phyloP scores from a whole-genome alignment of 1,284 basidiomycete genomes.

The Moniliella sp. region DNA sequence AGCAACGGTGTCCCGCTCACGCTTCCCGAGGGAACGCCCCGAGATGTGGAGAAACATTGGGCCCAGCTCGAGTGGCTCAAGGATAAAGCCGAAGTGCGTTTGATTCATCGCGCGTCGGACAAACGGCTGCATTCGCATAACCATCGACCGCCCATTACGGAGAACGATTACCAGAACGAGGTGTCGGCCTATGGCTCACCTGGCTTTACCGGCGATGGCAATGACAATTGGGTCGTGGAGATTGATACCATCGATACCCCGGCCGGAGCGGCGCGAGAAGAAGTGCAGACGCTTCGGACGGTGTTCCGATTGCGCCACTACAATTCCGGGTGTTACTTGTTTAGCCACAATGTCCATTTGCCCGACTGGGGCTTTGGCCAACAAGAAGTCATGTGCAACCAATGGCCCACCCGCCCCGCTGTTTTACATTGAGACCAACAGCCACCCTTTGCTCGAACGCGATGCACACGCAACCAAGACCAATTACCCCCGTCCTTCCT shows the following conservation, averaged over 20 bases:
- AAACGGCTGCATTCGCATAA: conserved; percentile 80
- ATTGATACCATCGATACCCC: conserved; percentile 53
- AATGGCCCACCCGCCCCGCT: conserved; percentile 71
- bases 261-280: no score
- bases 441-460: conserved; percentile 40
- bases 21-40: conserved; percentile 2
- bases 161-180: conserved; percentile 97
- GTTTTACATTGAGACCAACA: conserved; percentile 79
- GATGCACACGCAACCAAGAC: not conserved
- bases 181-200: conserved; percentile 80
- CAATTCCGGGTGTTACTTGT: conserved; percentile 79
- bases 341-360: conserved; percentile 88
- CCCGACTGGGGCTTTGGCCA: conserved; percentile 96
- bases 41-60: conserved; percentile 6
- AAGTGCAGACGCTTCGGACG: conserved; percentile 58
- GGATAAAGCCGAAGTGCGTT: conserved; percentile 52
- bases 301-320: conserved; percentile 65
- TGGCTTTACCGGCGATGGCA: conserved; percentile 63
- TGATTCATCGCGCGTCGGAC: conserved; percentile 58
- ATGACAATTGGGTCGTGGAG: conserved; percentile 87
- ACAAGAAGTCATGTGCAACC: conserved; percentile 90
- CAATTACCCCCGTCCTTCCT: conserved; percentile 70
- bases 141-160: conserved; percentile 69
- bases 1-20: conserved; percentile 33
- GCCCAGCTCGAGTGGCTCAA: conserved; percentile 46